Percentiles rank a stretch among this genome's conserved stretches.
These are phyloP conservation scores for Volvox africanus DNA, from an alignment of 139 green algal species.

Conservation along the genomic window DNA sequence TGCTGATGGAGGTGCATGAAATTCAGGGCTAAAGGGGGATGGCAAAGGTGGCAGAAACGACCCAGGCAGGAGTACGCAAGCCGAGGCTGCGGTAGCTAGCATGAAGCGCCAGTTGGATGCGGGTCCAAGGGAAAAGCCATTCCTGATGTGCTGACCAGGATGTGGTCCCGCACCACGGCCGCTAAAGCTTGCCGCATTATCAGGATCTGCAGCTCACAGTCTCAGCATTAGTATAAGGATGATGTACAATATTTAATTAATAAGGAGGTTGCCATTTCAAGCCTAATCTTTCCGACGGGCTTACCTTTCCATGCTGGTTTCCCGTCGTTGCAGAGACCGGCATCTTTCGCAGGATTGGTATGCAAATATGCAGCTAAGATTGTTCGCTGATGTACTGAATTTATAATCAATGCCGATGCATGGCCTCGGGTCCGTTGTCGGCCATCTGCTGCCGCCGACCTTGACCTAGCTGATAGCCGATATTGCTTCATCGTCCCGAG, in stretches of 20 bases:
- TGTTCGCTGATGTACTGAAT: too few species aligned
- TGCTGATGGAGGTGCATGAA: not conserved
- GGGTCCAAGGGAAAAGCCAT: not conserved
- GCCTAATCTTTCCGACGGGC: not conserved
- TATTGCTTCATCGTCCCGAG: too few species aligned
- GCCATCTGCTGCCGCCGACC: too few species aligned
- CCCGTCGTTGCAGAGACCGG: not conserved
- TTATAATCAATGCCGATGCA: too few species aligned
- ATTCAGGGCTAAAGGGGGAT: not conserved
- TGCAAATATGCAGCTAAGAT: too few species aligned
- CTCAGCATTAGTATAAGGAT: too few species aligned
- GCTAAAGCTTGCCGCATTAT: not conserved
- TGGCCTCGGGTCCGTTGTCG: too few species aligned
- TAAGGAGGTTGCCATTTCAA: not conserved
- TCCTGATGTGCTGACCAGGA: not conserved
- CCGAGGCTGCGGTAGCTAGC: not conserved
- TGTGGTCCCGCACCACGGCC: not conserved
- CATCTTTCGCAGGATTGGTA: not conserved
- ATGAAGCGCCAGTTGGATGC: not conserved
- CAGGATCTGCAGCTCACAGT: not conserved
- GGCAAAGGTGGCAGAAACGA: not conserved
- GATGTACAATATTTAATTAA: not conserved
- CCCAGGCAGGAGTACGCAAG: not conserved
- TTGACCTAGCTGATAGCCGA: too few species aligned
- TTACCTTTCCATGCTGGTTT: not conserved